These are phyloP conservation scores for Neurospora sp. DNA, from an alignment of 495 filamentous ascomycete species.

Conservation along the genomic window DNA sequence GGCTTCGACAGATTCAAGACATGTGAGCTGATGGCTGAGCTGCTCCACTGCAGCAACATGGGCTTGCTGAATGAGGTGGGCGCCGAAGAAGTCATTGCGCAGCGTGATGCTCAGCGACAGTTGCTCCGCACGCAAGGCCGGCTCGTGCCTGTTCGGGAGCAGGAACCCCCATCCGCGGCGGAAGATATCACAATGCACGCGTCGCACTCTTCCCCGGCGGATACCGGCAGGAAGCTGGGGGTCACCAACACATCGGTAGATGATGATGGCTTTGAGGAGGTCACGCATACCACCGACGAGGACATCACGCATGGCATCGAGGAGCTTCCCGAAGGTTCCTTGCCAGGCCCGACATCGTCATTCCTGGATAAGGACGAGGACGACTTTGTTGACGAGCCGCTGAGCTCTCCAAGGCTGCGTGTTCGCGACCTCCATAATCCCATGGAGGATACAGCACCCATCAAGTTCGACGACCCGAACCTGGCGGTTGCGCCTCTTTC, in stretches of 20 bases:
- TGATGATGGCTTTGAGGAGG: conserved; percentile 93
- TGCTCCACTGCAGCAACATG: conserved; percentile 99
- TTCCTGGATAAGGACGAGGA: conserved; percentile 49
- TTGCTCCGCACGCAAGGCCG: conserved; percentile 62
- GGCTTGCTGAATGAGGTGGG: conserved; percentile 87
- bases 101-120: conserved; percentile 74
- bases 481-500: conserved; percentile 41
- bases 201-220: conserved; percentile 35
- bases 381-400: conserved; percentile 61
- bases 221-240: conserved; percentile 49
- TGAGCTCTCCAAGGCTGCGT: conserved; percentile 47
- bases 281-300: conserved; percentile 60
- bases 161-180: conserved; percentile 24
- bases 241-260: conserved; percentile 64
- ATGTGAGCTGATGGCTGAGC: conserved; percentile 96
- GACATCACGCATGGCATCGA: conserved; percentile 44
- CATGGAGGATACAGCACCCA: background rate
- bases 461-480: conserved; percentile 31
- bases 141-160: conserved; percentile 23
- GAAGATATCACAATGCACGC: conserved; percentile 38
- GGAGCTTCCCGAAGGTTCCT: conserved; percentile 35
- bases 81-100: conserved; percentile 74
- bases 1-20: conserved; percentile 99
- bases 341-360: conserved; percentile 22
- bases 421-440: conserved; percentile 21